These are phyloP conservation scores for Rhizopus sp. DNA, from an alignment of 371 early-diverging fungal species.

Conservation along the genomic window DNA sequence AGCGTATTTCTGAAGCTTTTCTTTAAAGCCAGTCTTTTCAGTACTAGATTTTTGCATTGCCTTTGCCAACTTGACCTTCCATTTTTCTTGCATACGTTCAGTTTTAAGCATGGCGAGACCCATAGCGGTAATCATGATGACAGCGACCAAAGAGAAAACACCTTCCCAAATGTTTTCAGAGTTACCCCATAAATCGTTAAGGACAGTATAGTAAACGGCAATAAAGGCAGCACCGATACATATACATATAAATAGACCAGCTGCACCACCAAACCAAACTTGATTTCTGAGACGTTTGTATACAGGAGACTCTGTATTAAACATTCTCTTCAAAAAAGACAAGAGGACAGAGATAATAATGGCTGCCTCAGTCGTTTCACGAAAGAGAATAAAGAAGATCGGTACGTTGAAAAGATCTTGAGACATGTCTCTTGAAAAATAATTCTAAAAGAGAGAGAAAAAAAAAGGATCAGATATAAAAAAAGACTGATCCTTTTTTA, in stretches of 20 bases:
- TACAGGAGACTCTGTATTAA: constrained; percentile 42
- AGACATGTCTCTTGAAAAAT: constrained; percentile 23
- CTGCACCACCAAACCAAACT: constrained; percentile 62
- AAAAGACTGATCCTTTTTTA: constrained; percentile 6
- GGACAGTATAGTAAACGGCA: constrained; percentile 60
- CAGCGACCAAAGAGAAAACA: constrained; percentile 67
- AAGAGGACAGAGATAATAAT: constrained; percentile 81
- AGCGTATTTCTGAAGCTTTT: constrained; percentile 48
- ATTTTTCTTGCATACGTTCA: constrained; percentile 72
- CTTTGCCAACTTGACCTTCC: constrained; percentile 62
- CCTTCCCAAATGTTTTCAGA: constrained; percentile 82
- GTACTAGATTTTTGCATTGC: constrained; percentile 42
- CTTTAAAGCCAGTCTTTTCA: constrained; percentile 25
- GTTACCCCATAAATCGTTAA: constrained; percentile 43
- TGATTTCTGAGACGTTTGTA: constrained; percentile 61
- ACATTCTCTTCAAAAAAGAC: constrained; percentile 67
- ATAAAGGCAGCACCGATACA: constrained; percentile 74
- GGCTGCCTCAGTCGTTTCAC: constrained; percentile 77
- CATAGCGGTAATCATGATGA: constrained; percentile 69
- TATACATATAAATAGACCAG: constrained; percentile 61
- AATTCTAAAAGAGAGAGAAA: constrained; percentile 13
- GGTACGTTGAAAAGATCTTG: constrained; percentile 72
- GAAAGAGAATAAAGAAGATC: constrained; percentile 82
- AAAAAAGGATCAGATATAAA: constrained; percentile 20
- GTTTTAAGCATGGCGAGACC: constrained; percentile 74